Percentiles rank a stretch among this genome's conserved stretches.
These are phyloP conservation scores for Psilocybe sp. DNA, from an alignment of 768 basidiomycete genomes.

Conservation along the genomic window DNA sequence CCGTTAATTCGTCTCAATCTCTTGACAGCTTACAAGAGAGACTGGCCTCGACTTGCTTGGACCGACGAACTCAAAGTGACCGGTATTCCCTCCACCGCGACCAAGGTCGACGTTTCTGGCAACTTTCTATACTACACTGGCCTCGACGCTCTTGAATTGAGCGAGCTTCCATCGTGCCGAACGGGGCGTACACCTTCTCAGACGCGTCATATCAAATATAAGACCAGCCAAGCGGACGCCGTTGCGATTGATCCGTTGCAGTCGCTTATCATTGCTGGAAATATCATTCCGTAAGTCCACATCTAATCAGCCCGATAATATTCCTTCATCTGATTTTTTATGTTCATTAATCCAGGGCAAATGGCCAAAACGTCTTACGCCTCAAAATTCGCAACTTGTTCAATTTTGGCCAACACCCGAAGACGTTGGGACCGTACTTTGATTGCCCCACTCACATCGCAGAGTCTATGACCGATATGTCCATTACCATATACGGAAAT, in stretches of 20 bases:
- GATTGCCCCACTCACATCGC: slow-evolving; percentile 37
- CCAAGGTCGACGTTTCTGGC: slow-evolving; percentile 39
- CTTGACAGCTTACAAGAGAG: slow-evolving; percentile 41
- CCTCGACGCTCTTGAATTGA: slow-evolving; percentile 39
- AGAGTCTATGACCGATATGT: slow-evolving; percentile 31
- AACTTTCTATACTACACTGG: slow-evolving; percentile 46
- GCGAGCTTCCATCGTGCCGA: slow-evolving; percentile 49
- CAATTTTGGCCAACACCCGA: slow-evolving; percentile 53
- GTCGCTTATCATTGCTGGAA: slow-evolving; percentile 41
- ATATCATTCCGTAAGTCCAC: slow-evolving; percentile 34
- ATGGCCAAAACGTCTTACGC: slow-evolving; percentile 39
- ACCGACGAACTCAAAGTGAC: slow-evolving; percentile 41
- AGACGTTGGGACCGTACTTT: slow-evolving; percentile 36
- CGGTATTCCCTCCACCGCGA: slow-evolving; percentile 31
- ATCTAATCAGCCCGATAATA: background rate
- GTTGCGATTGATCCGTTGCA: slow-evolving; percentile 45
- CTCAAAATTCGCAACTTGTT: slow-evolving; percentile 56
- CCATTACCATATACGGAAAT: slow-evolving; percentile 39
- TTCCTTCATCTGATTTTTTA: slow-evolving; percentile 6
- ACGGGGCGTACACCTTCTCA: slow-evolving; percentile 39
- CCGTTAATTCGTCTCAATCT: slow-evolving; percentile 42
- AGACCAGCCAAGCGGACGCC: slow-evolving; percentile 39
- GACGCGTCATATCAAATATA: slow-evolving; percentile 44
- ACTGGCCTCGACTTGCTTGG: slow-evolving; percentile 49
- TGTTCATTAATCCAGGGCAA: slow-evolving; percentile 26